Conservation (phyloP, 495 filamentous ascomycete species). For the Barbatosphaeria neglecta region DNA sequence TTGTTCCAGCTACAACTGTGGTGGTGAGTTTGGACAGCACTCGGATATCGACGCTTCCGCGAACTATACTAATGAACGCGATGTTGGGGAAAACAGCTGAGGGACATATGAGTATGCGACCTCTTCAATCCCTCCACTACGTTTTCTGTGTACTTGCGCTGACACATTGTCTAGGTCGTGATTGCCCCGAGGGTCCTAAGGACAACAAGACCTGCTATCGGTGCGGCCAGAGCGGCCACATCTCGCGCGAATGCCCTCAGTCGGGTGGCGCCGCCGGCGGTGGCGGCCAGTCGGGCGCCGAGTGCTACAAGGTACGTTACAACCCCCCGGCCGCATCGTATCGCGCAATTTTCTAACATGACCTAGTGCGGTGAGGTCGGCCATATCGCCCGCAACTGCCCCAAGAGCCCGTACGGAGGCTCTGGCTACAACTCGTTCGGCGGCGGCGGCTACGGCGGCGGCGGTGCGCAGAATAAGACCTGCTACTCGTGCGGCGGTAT, state of each 20-base stretch:
- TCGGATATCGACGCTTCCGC: slow-evolving; percentile 2
- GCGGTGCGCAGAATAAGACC: slow-evolving; percentile 54
- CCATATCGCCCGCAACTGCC: slow-evolving; percentile 95
- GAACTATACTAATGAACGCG: slow-evolving; percentile 10
- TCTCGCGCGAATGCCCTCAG: slow-evolving; percentile 80
- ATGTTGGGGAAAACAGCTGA: slow-evolving; percentile 36
- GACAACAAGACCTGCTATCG: slow-evolving; percentile 90
- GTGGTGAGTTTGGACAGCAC: slow-evolving; percentile 35
- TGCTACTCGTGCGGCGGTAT: slow-evolving; percentile 96
- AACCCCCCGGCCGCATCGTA: neutral
- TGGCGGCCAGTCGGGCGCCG: slow-evolving; percentile 22
- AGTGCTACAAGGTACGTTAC: slow-evolving; percentile 88
- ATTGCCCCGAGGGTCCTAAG: slow-evolving; percentile 81
- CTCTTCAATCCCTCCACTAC: neutral
- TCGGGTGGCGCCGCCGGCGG: slow-evolving; percentile 31
- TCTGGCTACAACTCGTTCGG: slow-evolving; percentile 22
- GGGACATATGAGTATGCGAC: slow-evolving; percentile 69
- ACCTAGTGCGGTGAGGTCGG: slow-evolving; percentile 77
- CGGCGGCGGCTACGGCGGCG: slow-evolving; percentile 32
- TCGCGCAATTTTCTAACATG: no score
- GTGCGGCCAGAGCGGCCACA: slow-evolving; percentile 77
- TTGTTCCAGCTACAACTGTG: slow-evolving; percentile 30
- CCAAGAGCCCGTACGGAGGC: slow-evolving; percentile 42
- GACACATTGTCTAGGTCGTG: slow-evolving; percentile 49
- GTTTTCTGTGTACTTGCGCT: slow-evolving; percentile 2